These are phyloP conservation scores for Roridomyces roridus DNA, from an alignment of 768 basidiomycete species.

Conservation along the genomic window DNA sequence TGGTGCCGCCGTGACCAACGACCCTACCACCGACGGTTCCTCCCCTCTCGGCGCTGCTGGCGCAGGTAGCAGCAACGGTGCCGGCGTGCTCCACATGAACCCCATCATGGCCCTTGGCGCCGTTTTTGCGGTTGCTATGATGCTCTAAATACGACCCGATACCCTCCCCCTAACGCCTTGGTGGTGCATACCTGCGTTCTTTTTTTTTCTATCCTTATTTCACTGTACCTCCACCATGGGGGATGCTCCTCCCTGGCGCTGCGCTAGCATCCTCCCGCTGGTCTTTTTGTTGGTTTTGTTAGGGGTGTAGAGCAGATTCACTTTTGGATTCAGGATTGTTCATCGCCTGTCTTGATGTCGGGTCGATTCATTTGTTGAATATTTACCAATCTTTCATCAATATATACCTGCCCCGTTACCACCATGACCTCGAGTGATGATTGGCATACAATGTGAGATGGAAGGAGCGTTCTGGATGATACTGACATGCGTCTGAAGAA, in stretches of 20 bases:
- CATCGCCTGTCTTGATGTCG: constrained; percentile 21
- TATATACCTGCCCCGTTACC: constrained; percentile 11
- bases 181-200: constrained; percentile 16
- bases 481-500: constrained; percentile 43
- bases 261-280: constrained; percentile 16
- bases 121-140: constrained; percentile 39
- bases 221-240: constrained; percentile 9
- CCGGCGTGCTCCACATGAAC: constrained; percentile 44
- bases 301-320: constrained; percentile 20
- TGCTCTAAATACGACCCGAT: constrained; percentile 29
- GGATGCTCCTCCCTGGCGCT: constrained; percentile 17
- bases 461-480: background rate
- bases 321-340: constrained; percentile 16
- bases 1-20: constrained; percentile 18
- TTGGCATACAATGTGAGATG: constrained; percentile 33
- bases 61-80: constrained; percentile 46
- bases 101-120: constrained; percentile 50
- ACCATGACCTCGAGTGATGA: constrained; percentile 27
- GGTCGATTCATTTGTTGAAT: constrained; percentile 24
- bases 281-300: constrained; percentile 17
- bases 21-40: constrained; percentile 25
- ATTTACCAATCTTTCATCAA: constrained; percentile 8
- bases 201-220: constrained; percentile 21
- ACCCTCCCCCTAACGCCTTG: constrained; percentile 25
- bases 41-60: constrained; percentile 53